phyloP scores from a whole-genome alignment of 2,329 filamentous ascomycete genomes.

The Hypoxylon sp. region DNA sequence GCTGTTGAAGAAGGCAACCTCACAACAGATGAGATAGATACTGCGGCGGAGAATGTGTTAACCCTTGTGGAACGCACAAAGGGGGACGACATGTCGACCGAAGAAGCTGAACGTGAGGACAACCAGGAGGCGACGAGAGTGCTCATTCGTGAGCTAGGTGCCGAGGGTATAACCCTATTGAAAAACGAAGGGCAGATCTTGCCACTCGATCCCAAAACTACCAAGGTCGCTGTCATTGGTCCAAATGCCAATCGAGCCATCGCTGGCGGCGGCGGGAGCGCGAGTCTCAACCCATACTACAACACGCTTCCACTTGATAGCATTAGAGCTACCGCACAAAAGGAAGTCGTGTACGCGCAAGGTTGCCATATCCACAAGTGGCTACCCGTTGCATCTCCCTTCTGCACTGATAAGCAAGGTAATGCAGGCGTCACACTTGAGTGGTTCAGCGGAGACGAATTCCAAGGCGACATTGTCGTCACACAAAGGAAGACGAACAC shows the following conservation, averaged over 20 bases:
- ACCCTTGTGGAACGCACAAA: conserved; percentile 69
- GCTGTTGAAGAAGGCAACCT: conserved; percentile 60
- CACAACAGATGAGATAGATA: conserved; percentile 60
- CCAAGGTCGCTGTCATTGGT: conserved; percentile 71
- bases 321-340: conserved; percentile 62
- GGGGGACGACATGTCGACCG: conserved; percentile 64
- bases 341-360: conserved; percentile 66
- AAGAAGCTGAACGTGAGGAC: conserved; percentile 65
- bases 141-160: conserved; percentile 68
- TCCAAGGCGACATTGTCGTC: conserved; percentile 64
- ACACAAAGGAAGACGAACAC: conserved; percentile 69
- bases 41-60: conserved; percentile 67
- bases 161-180: conserved; percentile 69
- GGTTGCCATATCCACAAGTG: conserved; percentile 72
- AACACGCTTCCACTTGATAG: conserved; percentile 71
- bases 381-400: conserved; percentile 68
- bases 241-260: conserved; percentile 74
- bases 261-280: conserved; percentile 73
- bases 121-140: conserved; percentile 65
- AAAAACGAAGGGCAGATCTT: conserved; percentile 70
- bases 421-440: conserved; percentile 70
- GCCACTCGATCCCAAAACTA: conserved; percentile 63
- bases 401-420: conserved; percentile 64
- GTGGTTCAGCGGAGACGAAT: conserved; percentile 71
- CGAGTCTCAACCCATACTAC: conserved; percentile 74